Base-by-base conservation (phyloP, 768 basidiomycete genomes). In the Termitomyces titanicus region DNA sequence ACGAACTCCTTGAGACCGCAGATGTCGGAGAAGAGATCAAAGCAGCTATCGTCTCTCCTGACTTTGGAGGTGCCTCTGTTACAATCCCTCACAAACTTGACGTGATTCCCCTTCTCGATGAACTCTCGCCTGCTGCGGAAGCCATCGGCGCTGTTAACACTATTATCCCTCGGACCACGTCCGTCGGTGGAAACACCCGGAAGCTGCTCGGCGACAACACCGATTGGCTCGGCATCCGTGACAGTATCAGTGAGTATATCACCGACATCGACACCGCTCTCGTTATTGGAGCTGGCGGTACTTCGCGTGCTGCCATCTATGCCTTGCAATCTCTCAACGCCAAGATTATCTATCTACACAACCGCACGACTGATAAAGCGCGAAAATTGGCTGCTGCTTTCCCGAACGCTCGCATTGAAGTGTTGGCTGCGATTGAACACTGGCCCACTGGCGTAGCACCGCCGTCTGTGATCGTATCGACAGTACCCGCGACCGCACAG, bases 91-190 rank as follows among this genome's bases (percentile, higher is more conserved):
- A 88, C 78, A 99, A 99, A 72, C 75, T 96, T 37, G 89, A 92
- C 57, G 78, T 98, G 59, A 92, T 98, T 46, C 83, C 89, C 1
- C 74, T 89, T 5, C 81, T 99, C 48, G 89, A 95, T 64, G 72
- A 74, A 51, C 71, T 98, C 39, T 89, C 94, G 0, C 82, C 85
- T 0, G 86, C 93, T 20, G 97, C 94, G 1, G 74, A 84, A 61
- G 75, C 81, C 3, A 94, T 99, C 56, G 97, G 97, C 0, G 97
- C 97, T 0, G 92, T 98, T 60, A 98, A 99, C 70, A 98, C 95
- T 42, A 82, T 98, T 68, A 79, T 94, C 17, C 86, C 88, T 2
- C 63, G 67, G 3, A 62, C 64, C 3, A 70, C 65, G 9, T 64
- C 70, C 8, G 65, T 71, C 1, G 72, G 74, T 31, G 81, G 80